A percentile compares a stretch with the other conserved stretches of the same genome.
These are phyloP conservation scores for Beta vulgaris DNA, from an alignment of 148 eudicot genomes.

Conservation along the genomic window DNA sequence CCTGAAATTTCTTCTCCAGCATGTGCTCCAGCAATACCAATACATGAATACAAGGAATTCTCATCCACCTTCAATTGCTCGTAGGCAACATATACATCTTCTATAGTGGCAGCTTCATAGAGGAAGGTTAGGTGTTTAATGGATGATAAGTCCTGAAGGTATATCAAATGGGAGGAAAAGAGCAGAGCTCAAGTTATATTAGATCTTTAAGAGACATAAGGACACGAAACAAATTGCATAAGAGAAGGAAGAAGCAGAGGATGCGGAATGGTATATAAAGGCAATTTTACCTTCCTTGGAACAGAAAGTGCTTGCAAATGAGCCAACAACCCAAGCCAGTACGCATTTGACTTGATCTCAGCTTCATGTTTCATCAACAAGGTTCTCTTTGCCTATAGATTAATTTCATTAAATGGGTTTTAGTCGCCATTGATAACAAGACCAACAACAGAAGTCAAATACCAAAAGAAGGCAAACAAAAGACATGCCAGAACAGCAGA, in stretches of 20 bases:
- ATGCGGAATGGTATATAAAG: not conserved
- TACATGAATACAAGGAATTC: constrained; percentile 77
- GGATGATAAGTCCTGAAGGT: constrained; percentile 74
- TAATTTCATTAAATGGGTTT: constrained; percentile 4
- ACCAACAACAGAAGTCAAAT: not conserved
- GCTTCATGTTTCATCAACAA: constrained; percentile 96
- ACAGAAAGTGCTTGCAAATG: constrained; percentile 89
- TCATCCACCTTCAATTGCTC: constrained; percentile 86
- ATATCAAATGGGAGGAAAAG: constrained; percentile 3
- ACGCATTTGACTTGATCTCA: constrained; percentile 91
- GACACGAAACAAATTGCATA: constrained; percentile 12
- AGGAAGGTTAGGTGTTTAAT: constrained; percentile 76
- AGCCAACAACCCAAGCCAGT: constrained; percentile 94
- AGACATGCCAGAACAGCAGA: not conserved
- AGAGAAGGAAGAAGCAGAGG: not conserved
- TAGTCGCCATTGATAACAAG: not conserved
- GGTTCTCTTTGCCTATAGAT: constrained; percentile 77
- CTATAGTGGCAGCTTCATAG: constrained; percentile 72
- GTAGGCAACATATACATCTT: constrained; percentile 76
- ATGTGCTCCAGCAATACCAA: constrained; percentile 86
- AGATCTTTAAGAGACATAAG: not conserved
- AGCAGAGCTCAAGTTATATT: constrained; percentile 13
- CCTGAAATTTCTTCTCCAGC: constrained; percentile 63
- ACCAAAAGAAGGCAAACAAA: not conserved
- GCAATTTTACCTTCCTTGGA: constrained; percentile 68